Percentiles rank a stretch among this genome's conserved stretches.
These are phyloP conservation scores for Annulohypoxylon moriforme DNA, from an alignment of 495 filamentous ascomycete genomes.

Conservation along the genomic window DNA sequence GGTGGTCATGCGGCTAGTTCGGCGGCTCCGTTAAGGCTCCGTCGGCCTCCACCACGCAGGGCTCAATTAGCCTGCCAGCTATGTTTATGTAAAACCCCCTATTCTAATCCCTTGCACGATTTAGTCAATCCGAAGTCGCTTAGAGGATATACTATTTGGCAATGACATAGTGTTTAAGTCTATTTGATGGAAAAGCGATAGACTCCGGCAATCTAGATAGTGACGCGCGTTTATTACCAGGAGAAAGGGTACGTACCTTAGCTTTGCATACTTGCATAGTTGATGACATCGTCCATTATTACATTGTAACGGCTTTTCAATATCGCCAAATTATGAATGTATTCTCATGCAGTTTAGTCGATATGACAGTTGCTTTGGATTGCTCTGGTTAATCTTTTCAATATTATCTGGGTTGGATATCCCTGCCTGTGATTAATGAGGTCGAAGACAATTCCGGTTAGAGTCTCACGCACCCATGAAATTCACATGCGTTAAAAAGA, in stretches of 20 bases:
- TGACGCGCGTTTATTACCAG: background rate
- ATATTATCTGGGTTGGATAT: conserved; percentile 22
- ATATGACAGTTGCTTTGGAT: background rate
- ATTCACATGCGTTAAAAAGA: conserved; percentile 21
- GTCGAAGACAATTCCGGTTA: conserved; percentile 32
- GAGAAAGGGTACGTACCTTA: background rate
- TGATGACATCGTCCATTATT: background rate
- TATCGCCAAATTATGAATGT: background rate
- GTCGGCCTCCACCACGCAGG: background rate
- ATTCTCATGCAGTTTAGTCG: conserved; percentile 2
- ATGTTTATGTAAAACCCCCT: background rate
- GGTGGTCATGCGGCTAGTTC: conserved; percentile 19
- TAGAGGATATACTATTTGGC: background rate
- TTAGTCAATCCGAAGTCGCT: background rate
- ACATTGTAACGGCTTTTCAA: background rate
- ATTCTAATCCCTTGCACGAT: background rate
- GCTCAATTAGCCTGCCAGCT: background rate
- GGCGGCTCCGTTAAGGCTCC: conserved; percentile 24
- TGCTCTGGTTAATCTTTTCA: background rate
- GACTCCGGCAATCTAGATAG: background rate
- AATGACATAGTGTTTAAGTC: background rate
- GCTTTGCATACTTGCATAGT: background rate
- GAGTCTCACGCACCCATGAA: conserved; percentile 12
- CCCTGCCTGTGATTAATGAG: conserved; percentile 17
- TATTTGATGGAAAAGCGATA: background rate